phyloP scores from a whole-genome alignment of 192 early-diverging fungal genomes.

The Gaertneriomyces sp. region DNA sequence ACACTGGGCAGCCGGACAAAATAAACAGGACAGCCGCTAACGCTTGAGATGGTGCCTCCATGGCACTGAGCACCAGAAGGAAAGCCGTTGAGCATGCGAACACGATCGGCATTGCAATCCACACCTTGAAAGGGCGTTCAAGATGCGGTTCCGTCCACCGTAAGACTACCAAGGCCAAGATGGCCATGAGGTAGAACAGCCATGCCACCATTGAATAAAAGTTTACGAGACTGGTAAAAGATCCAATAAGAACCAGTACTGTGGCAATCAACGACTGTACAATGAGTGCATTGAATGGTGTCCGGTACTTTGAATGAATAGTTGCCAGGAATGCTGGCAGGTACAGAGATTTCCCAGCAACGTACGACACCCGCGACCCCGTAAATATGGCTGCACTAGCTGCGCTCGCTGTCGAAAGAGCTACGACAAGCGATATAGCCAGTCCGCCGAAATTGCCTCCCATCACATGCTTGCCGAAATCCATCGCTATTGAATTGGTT shows the following conservation, averaged over 20 bases:
- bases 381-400: constrained; percentile 77
- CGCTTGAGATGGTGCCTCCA: constrained; percentile 35
- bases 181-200: constrained; percentile 67
- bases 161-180: constrained; percentile 60
- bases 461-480: constrained; percentile 71
- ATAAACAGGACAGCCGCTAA: constrained; percentile 28
- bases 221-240: constrained; percentile 67
- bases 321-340: constrained; percentile 66
- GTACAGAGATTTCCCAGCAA: constrained; percentile 63
- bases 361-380: constrained; percentile 65
- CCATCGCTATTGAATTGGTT: constrained; percentile 33
- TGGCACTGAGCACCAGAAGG: constrained; percentile 44
- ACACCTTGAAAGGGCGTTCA: constrained; percentile 69
- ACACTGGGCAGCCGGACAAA: constrained; percentile 26
- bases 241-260: constrained; percentile 62
- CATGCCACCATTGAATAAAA: constrained; percentile 75
- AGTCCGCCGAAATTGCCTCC: constrained; percentile 60
- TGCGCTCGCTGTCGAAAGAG: constrained; percentile 70
- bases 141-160: constrained; percentile 63
- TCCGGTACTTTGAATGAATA: constrained; percentile 52
- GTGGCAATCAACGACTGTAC: constrained; percentile 59
- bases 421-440: constrained; percentile 68
- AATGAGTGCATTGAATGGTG: constrained; percentile 65
- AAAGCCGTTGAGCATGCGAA: constrained; percentile 62
- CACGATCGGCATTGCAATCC: constrained; percentile 61